Percentiles rank a stretch among this genome's conserved stretches.
Conservation (phyloP, 2,329 filamentous ascomycete species). For the Stachybotrys chlorohalonatus region DNA sequence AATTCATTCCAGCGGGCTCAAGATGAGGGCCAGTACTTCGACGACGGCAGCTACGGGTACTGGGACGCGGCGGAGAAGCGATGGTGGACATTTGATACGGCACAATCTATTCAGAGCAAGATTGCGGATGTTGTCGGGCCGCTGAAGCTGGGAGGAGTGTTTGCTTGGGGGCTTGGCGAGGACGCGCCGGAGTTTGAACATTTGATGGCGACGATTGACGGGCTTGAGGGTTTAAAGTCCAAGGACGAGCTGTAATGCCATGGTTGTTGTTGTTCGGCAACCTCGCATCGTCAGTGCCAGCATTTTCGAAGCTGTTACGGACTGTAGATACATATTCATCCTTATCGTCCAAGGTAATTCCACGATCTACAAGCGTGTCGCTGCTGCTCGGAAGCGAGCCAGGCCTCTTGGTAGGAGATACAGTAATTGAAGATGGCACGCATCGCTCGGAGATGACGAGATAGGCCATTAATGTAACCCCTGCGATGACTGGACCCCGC, state of each 20-base stretch:
- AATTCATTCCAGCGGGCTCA: slow-evolving; percentile 50
- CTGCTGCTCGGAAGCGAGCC: no score
- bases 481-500: no score
- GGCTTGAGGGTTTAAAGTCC: slow-evolving; percentile 7
- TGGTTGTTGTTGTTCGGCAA: no score
- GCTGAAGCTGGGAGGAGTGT: slow-evolving; percentile 56
- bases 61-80: slow-evolving; percentile 49
- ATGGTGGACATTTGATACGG: slow-evolving; percentile 71
- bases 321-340: no score
- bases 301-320: no score
- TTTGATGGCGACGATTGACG: slow-evolving; percentile 23
- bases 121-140: slow-evolving; percentile 48
- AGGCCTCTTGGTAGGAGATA: no score
- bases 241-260: slow-evolving; percentile 19
- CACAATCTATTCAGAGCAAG: slow-evolving; percentile 50
- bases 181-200: slow-evolving; percentile 41
- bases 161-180: slow-evolving; percentile 68
- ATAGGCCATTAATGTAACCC: no score
- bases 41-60: slow-evolving; percentile 62
- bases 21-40: slow-evolving; percentile 35
- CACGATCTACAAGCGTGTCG: no score
- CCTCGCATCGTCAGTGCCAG: neutral
- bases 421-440: no score
- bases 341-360: no score
- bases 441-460: no score